Evolutionary conservation across 2,329 filamentous ascomycete species (phyloP).

Genomic region (Trichophyton verrucosum): DNA sequence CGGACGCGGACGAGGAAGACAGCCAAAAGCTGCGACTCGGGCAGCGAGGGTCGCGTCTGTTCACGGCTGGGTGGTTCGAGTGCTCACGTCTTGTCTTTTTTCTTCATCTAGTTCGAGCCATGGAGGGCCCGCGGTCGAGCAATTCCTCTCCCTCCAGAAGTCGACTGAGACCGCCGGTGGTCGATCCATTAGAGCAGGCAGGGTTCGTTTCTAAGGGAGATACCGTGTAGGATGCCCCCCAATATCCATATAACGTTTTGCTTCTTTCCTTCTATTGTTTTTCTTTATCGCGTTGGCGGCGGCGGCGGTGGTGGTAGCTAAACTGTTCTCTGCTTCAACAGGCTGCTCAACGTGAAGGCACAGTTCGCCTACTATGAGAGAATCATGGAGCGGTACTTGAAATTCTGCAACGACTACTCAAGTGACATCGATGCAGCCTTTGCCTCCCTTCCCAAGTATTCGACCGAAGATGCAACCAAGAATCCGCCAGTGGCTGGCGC

Average conservation of each 20-base stretch:
- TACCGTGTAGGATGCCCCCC: slow-evolving; percentile 47
- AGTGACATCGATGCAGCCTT: slow-evolving; percentile 66
- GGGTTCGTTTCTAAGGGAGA: slow-evolving; percentile 88
- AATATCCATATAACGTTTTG: neutral
- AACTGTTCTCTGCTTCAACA: slow-evolving; percentile 23
- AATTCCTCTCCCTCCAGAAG: slow-evolving; percentile 38
- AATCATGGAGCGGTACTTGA: slow-evolving; percentile 80
- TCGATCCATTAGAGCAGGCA: slow-evolving; percentile 64
- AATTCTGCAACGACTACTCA: slow-evolving; percentile 66
- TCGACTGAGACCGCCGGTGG: slow-evolving; percentile 57
- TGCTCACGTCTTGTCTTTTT: neutral
- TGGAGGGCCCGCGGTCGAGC: slow-evolving; percentile 5
- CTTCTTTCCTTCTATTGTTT: neutral
- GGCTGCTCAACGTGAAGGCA: slow-evolving; percentile 59
- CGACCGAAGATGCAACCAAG: slow-evolving; percentile 26
- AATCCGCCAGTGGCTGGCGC: slow-evolving; percentile 26
- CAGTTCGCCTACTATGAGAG: slow-evolving; percentile 80
- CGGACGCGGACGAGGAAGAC: too few relatives aligned
- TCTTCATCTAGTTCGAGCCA: neutral
- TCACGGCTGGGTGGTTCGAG: neutral
- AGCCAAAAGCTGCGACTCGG: neutral
- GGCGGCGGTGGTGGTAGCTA: neutral
- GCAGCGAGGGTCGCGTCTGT: neutral
- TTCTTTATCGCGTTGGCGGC: too few relatives aligned
- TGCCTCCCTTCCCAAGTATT: slow-evolving; percentile 44